Evolutionary conservation across 306 rosid genomes (phyloP).

Genomic region (Casuarina equisetifolia): DNA sequence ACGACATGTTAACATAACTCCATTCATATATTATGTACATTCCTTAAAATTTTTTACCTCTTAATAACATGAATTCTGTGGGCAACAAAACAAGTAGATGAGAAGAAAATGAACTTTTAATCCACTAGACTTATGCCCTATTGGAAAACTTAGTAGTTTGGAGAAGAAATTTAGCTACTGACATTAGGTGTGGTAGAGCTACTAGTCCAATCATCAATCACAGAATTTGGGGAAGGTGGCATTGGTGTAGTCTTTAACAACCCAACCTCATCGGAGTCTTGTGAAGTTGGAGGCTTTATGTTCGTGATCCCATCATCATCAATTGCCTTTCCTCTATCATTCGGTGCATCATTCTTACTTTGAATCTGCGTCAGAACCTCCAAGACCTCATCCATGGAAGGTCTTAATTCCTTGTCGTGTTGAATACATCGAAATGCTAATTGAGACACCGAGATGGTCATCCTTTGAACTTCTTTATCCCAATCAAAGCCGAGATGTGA

Average conservation of each 20-base stretch:
- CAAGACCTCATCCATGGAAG: constrained; percentile 63
- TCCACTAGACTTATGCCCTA: neutral
- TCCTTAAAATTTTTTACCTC: neutral
- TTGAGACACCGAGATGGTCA: neutral
- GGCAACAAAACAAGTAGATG: neutral
- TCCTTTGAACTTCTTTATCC: neutral
- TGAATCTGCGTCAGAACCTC: constrained; percentile 41
- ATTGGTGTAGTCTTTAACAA: constrained; percentile 25
- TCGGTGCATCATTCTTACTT: constrained; percentile 29
- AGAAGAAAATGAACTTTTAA: neutral
- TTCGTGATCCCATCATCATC: constrained; percentile 9
- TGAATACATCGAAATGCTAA: constrained; percentile 72
- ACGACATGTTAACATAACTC: neutral
- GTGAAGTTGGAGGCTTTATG: constrained; percentile 36
- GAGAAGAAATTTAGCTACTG: constrained; percentile 32
- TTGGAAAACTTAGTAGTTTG: neutral
- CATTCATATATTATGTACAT: neutral
- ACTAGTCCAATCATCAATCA: constrained; percentile 8
- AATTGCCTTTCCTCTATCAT: constrained; percentile 13
- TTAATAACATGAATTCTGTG: neutral
- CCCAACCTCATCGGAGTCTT: constrained; percentile 39
- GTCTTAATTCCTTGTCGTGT: constrained; percentile 63
- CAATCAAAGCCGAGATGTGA: too few species aligned
- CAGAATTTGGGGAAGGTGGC: neutral
- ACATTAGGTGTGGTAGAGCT: constrained; percentile 33